Evolutionary conservation across 148 eudicot species (phyloP), one percentile per base, ranked within the genome.

Genomic region (Polygonum aviculare): DNA sequence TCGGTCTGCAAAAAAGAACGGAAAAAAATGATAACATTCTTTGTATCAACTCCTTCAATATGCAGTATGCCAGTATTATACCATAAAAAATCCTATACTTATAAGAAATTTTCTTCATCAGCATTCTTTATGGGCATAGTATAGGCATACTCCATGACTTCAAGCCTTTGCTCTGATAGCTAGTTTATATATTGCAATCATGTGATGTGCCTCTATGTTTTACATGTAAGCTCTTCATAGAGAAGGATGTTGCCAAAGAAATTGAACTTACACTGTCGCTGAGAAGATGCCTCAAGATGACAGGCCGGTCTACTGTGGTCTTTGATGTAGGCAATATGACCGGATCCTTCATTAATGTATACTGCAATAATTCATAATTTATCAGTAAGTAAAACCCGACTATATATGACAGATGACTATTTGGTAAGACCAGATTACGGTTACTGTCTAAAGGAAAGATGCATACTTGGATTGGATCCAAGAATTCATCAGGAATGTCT

Each of bases 401-500:
- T 10, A 22, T 11, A 60, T 60, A 57, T 44, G 65, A 63, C 31
- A 1, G 47, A 73, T 0, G 11, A 57, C 9, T 54, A 6, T n/a
- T 54, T 54, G 59, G 22, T 54, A 22, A 22, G 15, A 60, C 36
- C 19, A 65, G 44, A 38, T 38, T 67, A 35, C 16, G 72, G 15
- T 44, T 21, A 36, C 8, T 67, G 14, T 15, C 0, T 67, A 5
- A 67, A 67, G 45, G 72, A 40, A 70, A 76, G 72, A 40, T 63
- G 71, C 59, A 78, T 78, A 93, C 99, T 78, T 95, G 99, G 80
- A 95, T 95, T 73, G 99, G 99, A 75, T 95, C 99, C 77, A 95
- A 89, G 87, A 95, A 95, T 84, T 95, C 99, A 80, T 95, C 99
- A 2, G 99, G 99, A 71, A 95, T 93, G 35, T 95, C 99, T 31